phyloP scores from a whole-genome alignment of 768 basidiomycete genomes.

The Lactarius deliciosus region DNA sequence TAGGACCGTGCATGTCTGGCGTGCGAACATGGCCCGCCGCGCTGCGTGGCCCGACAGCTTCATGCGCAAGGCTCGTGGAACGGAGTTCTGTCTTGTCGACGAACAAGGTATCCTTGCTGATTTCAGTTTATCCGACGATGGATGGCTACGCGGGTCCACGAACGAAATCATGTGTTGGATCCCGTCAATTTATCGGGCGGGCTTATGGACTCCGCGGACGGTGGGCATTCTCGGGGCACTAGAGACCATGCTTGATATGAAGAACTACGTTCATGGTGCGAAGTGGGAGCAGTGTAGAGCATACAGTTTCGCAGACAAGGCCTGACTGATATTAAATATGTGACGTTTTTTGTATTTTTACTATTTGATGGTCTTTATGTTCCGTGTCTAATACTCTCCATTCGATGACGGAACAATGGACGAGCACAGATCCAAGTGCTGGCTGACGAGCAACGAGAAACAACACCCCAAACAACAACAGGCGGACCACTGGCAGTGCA shows the following conservation, averaged over 20 bases:
- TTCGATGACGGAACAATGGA: no score
- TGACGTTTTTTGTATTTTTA: not conserved
- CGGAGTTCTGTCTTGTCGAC: conserved; percentile 17
- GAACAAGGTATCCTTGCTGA: conserved; percentile 17
- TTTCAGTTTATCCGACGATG: not conserved
- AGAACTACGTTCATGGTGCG: conserved; percentile 9
- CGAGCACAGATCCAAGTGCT: no score
- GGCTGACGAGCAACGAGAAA: no score
- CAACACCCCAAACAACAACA: no score
- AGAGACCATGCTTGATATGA: conserved; percentile 16
- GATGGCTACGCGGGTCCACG: conserved; percentile 20
- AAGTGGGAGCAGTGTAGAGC: conserved; percentile 19
- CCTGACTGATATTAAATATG: not conserved
- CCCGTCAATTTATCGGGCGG: conserved; percentile 14
- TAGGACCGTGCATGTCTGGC: conserved; percentile 10
- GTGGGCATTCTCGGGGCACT: conserved; percentile 17
- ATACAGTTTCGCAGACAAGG: not conserved
- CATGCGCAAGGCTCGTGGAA: not conserved
- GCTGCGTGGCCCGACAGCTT: conserved; percentile 16
- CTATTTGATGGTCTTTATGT: not conserved
- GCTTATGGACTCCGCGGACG: conserved; percentile 19
- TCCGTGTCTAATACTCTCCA: no score
- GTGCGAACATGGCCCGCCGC: conserved; percentile 3
- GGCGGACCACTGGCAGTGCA: no score
- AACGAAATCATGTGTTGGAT: conserved; percentile 19